Conservation (phyloP, 306 rosid genomes). For the Dryas alaskensis region DNA sequence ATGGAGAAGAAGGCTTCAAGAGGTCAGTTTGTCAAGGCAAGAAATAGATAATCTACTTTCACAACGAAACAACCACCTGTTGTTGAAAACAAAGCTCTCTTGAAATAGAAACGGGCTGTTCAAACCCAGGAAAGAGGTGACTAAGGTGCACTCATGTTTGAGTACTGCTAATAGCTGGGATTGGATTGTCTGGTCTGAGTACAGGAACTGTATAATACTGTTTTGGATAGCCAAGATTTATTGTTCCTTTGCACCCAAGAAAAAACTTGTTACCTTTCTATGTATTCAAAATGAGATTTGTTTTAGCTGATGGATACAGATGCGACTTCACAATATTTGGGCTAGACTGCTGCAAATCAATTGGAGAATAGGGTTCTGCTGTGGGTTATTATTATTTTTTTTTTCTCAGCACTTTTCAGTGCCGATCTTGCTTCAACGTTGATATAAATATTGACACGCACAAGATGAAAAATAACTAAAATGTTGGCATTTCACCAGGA, state of each 20-base stretch:
- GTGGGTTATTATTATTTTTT: too few species aligned
- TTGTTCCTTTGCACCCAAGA: too few species aligned
- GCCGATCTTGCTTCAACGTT: not conserved
- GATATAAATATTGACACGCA: too few species aligned
- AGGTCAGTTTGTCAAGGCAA: slow-evolving; percentile 64
- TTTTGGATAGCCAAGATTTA: not conserved
- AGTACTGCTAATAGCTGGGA: too few species aligned
- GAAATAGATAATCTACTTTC: slow-evolving; percentile 53
- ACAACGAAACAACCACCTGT: not conserved
- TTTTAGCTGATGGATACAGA: not conserved
- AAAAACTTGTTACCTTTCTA: not conserved
- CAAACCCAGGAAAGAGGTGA: not conserved
- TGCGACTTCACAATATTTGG: not conserved
- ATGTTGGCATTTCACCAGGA: too few species aligned
- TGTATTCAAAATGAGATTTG: not conserved
- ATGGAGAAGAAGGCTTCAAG: slow-evolving; percentile 91
- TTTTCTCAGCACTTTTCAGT: not conserved
- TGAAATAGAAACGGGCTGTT: not conserved
- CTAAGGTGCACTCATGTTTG: too few species aligned
- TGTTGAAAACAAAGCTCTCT: not conserved
- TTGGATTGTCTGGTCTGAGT: not conserved
- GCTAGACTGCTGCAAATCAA: not conserved
- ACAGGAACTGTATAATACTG: not conserved
- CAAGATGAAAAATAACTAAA: too few species aligned
- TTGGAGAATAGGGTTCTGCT: not conserved